Evolutionary conservation across 495 filamentous ascomycete genomes (phyloP), one percentile per base, ranked within the genome.

Genomic region (Penicillium ochrochloron): DNA sequence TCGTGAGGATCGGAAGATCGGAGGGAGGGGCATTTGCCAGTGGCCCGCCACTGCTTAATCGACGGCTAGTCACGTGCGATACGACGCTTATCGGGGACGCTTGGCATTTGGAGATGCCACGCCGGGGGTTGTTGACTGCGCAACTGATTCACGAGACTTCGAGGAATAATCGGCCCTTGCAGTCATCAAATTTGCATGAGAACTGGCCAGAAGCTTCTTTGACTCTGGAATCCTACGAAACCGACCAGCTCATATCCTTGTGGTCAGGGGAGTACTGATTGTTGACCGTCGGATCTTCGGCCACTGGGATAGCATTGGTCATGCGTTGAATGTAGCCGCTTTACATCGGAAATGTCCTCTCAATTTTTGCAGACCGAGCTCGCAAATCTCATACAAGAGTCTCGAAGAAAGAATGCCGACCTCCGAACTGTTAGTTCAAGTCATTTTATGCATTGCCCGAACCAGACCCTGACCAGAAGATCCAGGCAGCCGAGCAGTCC

Each of bases 351-450:
- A 73, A 99, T 99, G 95, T 97, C 92, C 71, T 88, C 93, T 61
- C 92, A 96, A 82, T 87, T 98, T 61, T 85, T 99, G 66, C 89
- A 89, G 67, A 86, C 89, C 54, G 95, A 99, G 83, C 88, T 99
- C 67, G 84, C 90, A 69, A 96, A 91, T 77, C 86, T 99, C 68
- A 90, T 97, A 58, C 94, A 97, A 73, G 95, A 99, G 75, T 94
- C 93, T 69, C 97, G 96, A 76, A 87, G 94, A 65, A 98, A 96
- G 78, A 89, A 97, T 75, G 83, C 87, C 58, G 95, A 98, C 65
- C 77, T 99, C 44, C 86, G 92, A 82, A 90, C 90, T 85, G 93
- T 94, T 72, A 63, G 84, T 72, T 65, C 21, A 65, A 37, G 33
- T 29, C 15, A 60, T 27, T 53, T 34, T 2, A 53, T 19, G 44